phyloP scores from a whole-genome alignment of 1,284 basidiomycete genomes.

The Irpex rosettiformis region DNA sequence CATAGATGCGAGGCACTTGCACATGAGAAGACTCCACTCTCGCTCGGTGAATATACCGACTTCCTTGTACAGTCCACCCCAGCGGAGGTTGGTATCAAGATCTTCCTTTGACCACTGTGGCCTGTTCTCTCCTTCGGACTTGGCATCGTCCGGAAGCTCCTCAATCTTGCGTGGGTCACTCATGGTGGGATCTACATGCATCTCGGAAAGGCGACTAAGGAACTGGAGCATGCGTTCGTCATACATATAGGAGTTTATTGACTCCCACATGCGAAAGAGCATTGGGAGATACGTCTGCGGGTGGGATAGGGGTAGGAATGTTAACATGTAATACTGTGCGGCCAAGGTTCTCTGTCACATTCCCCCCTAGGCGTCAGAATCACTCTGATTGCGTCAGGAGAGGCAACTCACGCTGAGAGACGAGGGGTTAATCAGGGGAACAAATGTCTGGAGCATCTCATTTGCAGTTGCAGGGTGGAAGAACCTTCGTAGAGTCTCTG shows the following conservation, averaged over 20 bases:
- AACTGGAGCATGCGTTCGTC: constrained; percentile 81
- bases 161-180: constrained; percentile 67
- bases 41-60: constrained; percentile 86
- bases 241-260: constrained; percentile 80
- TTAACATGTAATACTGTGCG: constrained; percentile 78
- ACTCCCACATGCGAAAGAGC: constrained; percentile 80
- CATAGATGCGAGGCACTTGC: constrained; percentile 86
- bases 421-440: constrained; percentile 75
- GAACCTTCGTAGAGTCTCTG: constrained; percentile 81
- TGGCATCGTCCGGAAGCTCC: constrained; percentile 70
- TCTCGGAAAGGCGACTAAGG: constrained; percentile 65
- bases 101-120: constrained; percentile 53
- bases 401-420: constrained; percentile 62
- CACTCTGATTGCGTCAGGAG: neutral
- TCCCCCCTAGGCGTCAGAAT: constrained; percentile 10
- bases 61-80: constrained; percentile 76
- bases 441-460: constrained; percentile 84
- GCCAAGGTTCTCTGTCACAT: constrained; percentile 61
- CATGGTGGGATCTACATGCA: constrained; percentile 69
- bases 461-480: constrained; percentile 88
- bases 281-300: constrained; percentile 80
- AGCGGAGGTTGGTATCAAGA: constrained; percentile 38
- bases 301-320: constrained; percentile 76
- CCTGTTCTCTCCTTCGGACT: constrained; percentile 58
- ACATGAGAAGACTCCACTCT: constrained; percentile 89